Base-by-base conservation (phyloP, 192 early-diverging fungal species). In the Gaertneriomyces sp. region DNA sequence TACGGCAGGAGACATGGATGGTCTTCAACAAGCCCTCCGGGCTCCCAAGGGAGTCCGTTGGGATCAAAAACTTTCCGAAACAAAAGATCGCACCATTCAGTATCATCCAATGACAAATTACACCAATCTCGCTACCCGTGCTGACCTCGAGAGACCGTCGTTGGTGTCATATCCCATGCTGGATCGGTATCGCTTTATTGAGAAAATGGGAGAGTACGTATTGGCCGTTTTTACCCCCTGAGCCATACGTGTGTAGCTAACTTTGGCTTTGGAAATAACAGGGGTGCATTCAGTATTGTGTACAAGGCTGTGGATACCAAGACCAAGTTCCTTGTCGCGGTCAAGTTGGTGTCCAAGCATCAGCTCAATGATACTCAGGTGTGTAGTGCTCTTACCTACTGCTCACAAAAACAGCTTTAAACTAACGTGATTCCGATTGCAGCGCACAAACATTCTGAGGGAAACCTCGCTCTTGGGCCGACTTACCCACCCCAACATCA, bases 401-500 rank as follows among this genome's bases (percentile, higher is more conserved):
- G 17, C 16, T 49, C 47, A 49, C 47, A 17, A n/a, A n/a, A 33
- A 33, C 25, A 33, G 2, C 25, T 33, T 33, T 74, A 45, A 45
- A 62, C 45, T 64, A 41, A 33, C 25, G 25, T 33, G 25, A 33
- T 33, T 33, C 25, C 25, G 25, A 33, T 33, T 56, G 12, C 76
- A 88, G 86, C 81, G 86, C 43, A 88, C 86, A 42, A 90, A 89
- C 71, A 90, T 96, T 61, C 77, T 92, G 61, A 90, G 93, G 62
- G 94, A 96, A 76, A 87, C 92, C 6, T 82, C 85, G 47, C 90
- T 96, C 57, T 89, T 94, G 82, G 82, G 91, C 20, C 84, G 85
- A 55, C 66, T 96, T 49, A 79, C 81, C 52, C 92, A 94, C 58
- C 74, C 78, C 6, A 89, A 90, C 43, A 87, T 96, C 43, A 84